Conservation (phyloP, 176 grass and related monocot genomes). For the Cymbopogon citratus region DNA sequence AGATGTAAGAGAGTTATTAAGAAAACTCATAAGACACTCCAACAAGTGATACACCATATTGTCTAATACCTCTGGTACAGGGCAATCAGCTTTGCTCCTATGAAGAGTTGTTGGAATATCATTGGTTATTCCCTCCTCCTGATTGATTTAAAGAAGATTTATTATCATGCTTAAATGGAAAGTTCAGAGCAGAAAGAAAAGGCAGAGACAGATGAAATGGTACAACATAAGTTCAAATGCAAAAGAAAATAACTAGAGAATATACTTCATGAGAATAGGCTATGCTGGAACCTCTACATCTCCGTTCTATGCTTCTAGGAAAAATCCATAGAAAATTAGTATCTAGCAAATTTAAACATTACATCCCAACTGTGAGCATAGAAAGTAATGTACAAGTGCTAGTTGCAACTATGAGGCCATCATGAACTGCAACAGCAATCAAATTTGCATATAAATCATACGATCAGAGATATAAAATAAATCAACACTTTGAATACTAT, state of each 20-base stretch:
- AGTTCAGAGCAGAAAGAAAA: neutral
- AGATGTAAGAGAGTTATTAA: slow-evolving; percentile 33
- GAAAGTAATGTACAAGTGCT: neutral
- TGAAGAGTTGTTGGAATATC: slow-evolving; percentile 98
- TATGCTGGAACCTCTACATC: neutral
- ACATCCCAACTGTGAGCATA: neutral
- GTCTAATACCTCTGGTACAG: slow-evolving; percentile 53
- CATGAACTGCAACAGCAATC: neutral
- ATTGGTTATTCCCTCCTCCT: slow-evolving; percentile 83
- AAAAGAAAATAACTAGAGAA: neutral
- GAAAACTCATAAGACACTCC: neutral
- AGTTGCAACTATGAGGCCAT: neutral
- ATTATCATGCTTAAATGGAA: neutral
- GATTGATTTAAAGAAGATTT: slow-evolving; percentile 24
- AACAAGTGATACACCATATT: neutral
- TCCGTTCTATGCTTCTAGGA: neutral
- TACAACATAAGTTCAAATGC: neutral
- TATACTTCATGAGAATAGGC: neutral
- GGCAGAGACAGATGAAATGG: neutral
- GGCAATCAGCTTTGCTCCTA: slow-evolving; percentile 98
- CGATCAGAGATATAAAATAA: neutral
- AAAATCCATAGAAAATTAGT: neutral
- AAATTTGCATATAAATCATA: neutral
- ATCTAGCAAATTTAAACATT: neutral
- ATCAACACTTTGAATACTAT: neutral